Evolutionary conservation across 768 basidiomycete genomes (phyloP), one percentile per base, ranked within the genome.

Genomic region (Hemileccinum impolitum): DNA sequence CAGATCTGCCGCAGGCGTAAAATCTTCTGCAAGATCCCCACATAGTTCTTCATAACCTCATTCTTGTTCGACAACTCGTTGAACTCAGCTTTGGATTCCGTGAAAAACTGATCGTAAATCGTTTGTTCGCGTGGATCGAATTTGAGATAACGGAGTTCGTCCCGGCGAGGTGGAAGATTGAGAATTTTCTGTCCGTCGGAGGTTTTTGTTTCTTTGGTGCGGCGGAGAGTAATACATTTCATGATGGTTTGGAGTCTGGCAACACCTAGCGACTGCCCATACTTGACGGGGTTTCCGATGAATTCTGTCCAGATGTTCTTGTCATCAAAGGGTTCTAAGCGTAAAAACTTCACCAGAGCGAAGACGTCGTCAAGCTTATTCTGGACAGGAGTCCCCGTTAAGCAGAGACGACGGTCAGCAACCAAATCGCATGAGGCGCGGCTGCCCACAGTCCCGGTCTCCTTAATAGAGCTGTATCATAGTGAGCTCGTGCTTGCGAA

Each of bases 301-400:
- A 80, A 91, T 61, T 94, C 89, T 19, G 87, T 93, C 94, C 96
- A 99, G 12, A 85, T 70, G 47, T 82, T 83, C 70, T 94, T 94
- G 67, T 97, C 93, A 62, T 96, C 90, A 57, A 98, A 86, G 1
- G 96, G 96, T 19, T 84, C 79, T 59, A 98, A 68, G 18, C 94
- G 87, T 47, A 99, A 71, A 71, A 99, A 98, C 70, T 96, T 96
- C 76, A 99, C 84, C 50, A 99, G 76, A 5, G 96, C 96, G 68
- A 87, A 98, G 43, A 99, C 87, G 63, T 99, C 96, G 70, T 98
- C 96, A 45, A 98, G 81, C 69, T 95, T 96, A 76, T 99, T 99
- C 72, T 99, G 96, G 32, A 99, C 93, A 1, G 96, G 96, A 8
- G 96, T 99, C 48, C 96, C 96, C n/a, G 94, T 94, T 35, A 99